Evolutionary conservation across 1,139 yeast genomes (phyloP).

Genomic region (Nadsonia commutata): DNA sequence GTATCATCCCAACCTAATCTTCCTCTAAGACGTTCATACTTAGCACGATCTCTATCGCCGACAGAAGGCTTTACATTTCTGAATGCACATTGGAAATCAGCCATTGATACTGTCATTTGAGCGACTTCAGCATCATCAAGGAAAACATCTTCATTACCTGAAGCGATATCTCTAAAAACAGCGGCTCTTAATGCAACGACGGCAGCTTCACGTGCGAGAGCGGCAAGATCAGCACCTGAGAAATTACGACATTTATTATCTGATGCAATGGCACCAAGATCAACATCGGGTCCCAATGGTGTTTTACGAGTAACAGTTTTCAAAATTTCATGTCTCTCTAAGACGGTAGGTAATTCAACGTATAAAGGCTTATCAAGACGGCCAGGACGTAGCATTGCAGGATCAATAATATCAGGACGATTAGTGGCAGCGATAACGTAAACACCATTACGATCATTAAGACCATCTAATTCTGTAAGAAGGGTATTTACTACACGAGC

Average conservation of each 20-base stretch:
- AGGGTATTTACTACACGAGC: conserved; percentile 90
- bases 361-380: conserved; percentile 85
- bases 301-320: conserved; percentile 62
- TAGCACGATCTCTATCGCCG: conserved; percentile 66
- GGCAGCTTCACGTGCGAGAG: conserved; percentile 85
- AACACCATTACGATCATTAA: conserved; percentile 82
- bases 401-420: conserved; percentile 96
- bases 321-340: conserved; percentile 69
- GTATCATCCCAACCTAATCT: conserved; percentile 18
- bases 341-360: conserved; percentile 72
- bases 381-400: conserved; percentile 97
- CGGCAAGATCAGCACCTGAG: conserved; percentile 91
- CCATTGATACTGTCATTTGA: conserved; percentile 24
- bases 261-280: conserved; percentile 45
- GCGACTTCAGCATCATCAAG: conserved; percentile 20
- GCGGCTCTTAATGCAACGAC: conserved; percentile 67
- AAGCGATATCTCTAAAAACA: conserved; percentile 32
- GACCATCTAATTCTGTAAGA: conserved; percentile 86
- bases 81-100: conserved; percentile 64
- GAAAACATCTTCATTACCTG: conserved; percentile 20
- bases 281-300: conserved; percentile 54
- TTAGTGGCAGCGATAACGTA: conserved; percentile 95
- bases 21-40: conserved; percentile 37
- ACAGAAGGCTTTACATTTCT: conserved; percentile 77
- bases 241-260: conserved; percentile 77